These are phyloP conservation scores for Pyrus bretschneideri DNA, from an alignment of 306 rosid genomes.

Conservation along the genomic window DNA sequence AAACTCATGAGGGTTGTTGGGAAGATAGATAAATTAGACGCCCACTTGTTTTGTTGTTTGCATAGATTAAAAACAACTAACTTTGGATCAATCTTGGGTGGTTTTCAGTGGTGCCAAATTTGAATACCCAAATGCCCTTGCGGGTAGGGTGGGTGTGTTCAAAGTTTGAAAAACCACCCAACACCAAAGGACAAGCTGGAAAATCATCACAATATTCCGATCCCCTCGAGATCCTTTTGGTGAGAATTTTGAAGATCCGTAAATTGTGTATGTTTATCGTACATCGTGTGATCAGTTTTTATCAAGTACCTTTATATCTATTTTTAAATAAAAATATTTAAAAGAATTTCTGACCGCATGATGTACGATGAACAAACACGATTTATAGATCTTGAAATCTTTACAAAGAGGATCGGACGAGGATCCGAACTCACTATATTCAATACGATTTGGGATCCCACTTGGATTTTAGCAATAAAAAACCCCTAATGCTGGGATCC, in stretches of 20 bases:
- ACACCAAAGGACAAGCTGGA: neutral
- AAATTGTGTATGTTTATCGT: rapidly evolving
- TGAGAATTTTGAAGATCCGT: too few relatives aligned
- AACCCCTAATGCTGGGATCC: neutral
- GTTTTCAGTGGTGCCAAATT: neutral
- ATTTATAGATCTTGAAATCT: rapidly evolving
- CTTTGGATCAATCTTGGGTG: constrained; percentile 11
- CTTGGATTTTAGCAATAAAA: constrained; percentile 5
- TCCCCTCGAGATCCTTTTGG: too few relatives aligned
- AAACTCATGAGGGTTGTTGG: constrained; percentile 22
- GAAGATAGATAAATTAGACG: neutral
- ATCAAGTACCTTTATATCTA: too few relatives aligned
- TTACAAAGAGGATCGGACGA: too few relatives aligned
- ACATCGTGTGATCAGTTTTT: too few relatives aligned
- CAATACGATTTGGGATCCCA: constrained; percentile 8
- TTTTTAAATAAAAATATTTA: too few relatives aligned
- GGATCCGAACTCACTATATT: neutral
- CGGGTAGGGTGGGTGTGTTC: neutral
- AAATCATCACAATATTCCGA: constrained; percentile 2
- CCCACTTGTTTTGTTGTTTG: constrained; percentile 5
- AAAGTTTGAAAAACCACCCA: neutral
- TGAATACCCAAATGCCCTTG: constrained; percentile 7
- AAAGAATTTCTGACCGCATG: too few relatives aligned
- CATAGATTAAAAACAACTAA: neutral
- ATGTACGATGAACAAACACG: too few relatives aligned